Conservation (phyloP, 441 rosid genomes). For the Euphorbia corollata region DNA sequence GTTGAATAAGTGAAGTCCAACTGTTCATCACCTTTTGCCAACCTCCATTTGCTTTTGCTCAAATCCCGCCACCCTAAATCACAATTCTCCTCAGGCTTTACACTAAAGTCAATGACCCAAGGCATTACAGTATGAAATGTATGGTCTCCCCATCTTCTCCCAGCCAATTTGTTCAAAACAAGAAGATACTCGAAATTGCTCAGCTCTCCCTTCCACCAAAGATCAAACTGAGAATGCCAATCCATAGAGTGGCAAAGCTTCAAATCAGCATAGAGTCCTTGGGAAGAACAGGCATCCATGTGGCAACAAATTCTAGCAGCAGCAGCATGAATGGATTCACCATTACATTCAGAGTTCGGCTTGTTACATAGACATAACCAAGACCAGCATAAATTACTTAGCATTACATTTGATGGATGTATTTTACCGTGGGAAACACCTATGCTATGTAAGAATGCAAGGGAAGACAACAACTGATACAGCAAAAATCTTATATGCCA, state of each 20-base stretch:
- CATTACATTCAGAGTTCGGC: slow-evolving; percentile 27
- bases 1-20: slow-evolving; percentile 89
- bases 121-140: slow-evolving; percentile 93
- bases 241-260: slow-evolving; percentile 48
- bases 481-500: slow-evolving; percentile 62
- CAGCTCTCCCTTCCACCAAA: slow-evolving; percentile 88
- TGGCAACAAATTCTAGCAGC: slow-evolving; percentile 31
- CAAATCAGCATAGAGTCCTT: slow-evolving; percentile 53
- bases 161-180: slow-evolving; percentile 70
- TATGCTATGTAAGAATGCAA: slow-evolving; percentile 61
- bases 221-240: slow-evolving; percentile 61
- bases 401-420: slow-evolving; percentile 61
- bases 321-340: slow-evolving; percentile 20
- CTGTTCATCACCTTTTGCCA: slow-evolving; percentile 97
- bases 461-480: slow-evolving; percentile 75
- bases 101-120: slow-evolving; percentile 92
- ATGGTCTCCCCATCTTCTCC: slow-evolving; percentile 97
- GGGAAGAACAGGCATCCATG: slow-evolving; percentile 44
- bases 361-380: slow-evolving; percentile 52
- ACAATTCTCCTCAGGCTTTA: slow-evolving; percentile 61
- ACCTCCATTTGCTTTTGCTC: slow-evolving; percentile 92
- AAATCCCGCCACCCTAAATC: slow-evolving; percentile 86
- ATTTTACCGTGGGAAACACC: slow-evolving; percentile 63
- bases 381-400: slow-evolving; percentile 64
- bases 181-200: slow-evolving; percentile 91